These are phyloP conservation scores for Artemisia argyi DNA, from an alignment of 129 eudicot genomes.

Conservation along the genomic window DNA sequence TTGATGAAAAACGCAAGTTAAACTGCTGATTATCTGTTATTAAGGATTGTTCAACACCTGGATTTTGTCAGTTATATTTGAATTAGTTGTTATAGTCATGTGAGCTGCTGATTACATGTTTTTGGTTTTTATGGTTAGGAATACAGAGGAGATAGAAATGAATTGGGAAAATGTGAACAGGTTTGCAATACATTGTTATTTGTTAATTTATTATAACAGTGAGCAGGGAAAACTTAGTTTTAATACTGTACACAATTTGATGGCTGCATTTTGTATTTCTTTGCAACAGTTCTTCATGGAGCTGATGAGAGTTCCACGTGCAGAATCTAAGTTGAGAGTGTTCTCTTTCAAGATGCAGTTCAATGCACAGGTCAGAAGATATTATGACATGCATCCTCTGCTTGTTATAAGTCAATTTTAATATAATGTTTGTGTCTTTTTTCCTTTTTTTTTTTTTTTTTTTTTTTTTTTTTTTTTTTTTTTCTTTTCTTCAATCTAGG, in stretches of 20 bases:
- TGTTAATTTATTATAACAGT: not conserved
- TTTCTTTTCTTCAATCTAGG: slow-evolving; percentile 33
- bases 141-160: slow-evolving; percentile 75
- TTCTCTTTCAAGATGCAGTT: slow-evolving; percentile 88
- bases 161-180: slow-evolving; percentile 93
- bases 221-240: not conserved
- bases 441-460: no score
- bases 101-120: not conserved
- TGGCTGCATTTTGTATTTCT: slow-evolving; percentile 16
- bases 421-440: no score
- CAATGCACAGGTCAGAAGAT: slow-evolving; percentile 60
- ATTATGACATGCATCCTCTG: not conserved
- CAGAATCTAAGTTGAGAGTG: slow-evolving; percentile 85
- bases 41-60: no score
- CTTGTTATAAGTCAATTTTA: slow-evolving; percentile 14
- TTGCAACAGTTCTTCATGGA: slow-evolving; percentile 74
- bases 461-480: no score
- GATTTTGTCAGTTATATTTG: no score
- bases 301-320: slow-evolving; percentile 89
- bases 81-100: no score
- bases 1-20: no score
- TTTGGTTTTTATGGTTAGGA: slow-evolving; percentile 50
- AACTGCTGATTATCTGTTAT: no score
- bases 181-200: slow-evolving; percentile 28
- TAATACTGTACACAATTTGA: not conserved